phyloP scores from a whole-genome alignment of 2,329 filamentous ascomycete genomes.

The Penicillium sp. region DNA sequence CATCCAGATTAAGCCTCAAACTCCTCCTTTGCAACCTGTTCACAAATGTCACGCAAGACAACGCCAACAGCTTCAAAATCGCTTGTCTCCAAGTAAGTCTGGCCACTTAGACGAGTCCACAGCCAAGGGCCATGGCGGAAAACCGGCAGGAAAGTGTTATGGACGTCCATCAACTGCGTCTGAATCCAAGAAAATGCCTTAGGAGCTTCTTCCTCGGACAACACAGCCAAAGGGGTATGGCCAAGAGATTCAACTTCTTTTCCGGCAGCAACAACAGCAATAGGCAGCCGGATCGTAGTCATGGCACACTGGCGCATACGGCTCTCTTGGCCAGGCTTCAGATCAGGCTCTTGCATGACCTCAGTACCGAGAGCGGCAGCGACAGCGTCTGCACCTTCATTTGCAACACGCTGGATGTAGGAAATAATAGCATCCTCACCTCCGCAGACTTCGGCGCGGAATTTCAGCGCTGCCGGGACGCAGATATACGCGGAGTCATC shows the following conservation, averaged over 20 bases:
- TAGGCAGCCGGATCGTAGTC: slow-evolving; percentile 71
- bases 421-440: slow-evolving; percentile 69
- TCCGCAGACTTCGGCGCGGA: slow-evolving; percentile 66
- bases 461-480: slow-evolving; percentile 69
- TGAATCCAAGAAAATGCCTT: slow-evolving; percentile 60
- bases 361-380: slow-evolving; percentile 67
- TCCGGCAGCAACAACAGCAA: slow-evolving; percentile 43
- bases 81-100: slow-evolving; percentile 76
- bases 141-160: slow-evolving; percentile 69
- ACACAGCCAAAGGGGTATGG: slow-evolving; percentile 13
- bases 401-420: slow-evolving; percentile 65
- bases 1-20: slow-evolving; percentile 4
- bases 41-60: slow-evolving; percentile 59
- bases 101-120: slow-evolving; percentile 74
- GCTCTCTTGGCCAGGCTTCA: slow-evolving; percentile 29
- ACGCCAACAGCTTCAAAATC: slow-evolving; percentile 73
- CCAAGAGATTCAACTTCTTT: not conserved
- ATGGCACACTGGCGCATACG: slow-evolving; percentile 65
- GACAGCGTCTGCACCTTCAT: slow-evolving; percentile 60
- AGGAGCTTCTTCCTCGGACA: slow-evolving; percentile 43
- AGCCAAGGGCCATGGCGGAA: slow-evolving; percentile 61
- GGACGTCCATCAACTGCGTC: slow-evolving; percentile 55
- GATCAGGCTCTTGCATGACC: slow-evolving; percentile 59
- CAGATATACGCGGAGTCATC: slow-evolving; percentile 73
- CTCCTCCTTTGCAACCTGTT: slow-evolving; percentile 51